Evolutionary conservation across 1,139 yeast species (phyloP), one percentile per base, ranked within the genome.

Genomic region (Hyphopichia wangnamkhiaoensis): DNA sequence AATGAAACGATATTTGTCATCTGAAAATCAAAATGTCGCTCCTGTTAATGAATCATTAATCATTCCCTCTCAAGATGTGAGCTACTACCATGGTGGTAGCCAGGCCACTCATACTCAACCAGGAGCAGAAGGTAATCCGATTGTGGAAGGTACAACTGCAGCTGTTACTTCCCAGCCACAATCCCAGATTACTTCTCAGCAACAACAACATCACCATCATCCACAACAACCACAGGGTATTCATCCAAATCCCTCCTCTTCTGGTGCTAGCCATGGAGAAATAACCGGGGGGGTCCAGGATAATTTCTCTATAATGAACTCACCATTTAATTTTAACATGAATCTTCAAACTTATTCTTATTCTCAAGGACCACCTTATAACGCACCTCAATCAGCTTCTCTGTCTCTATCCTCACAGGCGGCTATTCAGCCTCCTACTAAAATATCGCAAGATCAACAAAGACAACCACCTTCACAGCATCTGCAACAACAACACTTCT

Each of bases 11-110:
- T 26, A 26, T 12, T 18, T 34, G 16, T 20, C 31, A 27, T 3
- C 30, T 4, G 17, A 27, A 14, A 33, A 34, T 15, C 37, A 28
- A 15, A 32, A 32, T 32, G 34, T 4, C 13, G n/a, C 34, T 31
- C 21, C 18, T 17, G 24, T 27, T 5, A 27, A 4, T 14, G 14
- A 27, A 27, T 14, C n/a, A n/a, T n/a, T n/a, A n/a, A n/a, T n/a
- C n/a, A n/a, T n/a, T n/a, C n/a, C n/a, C n/a, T n/a, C n/a, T n/a
- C n/a, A n/a, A n/a, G n/a, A n/a, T n/a, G n/a, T n/a, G n/a, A n/a
- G n/a, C n/a, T n/a, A n/a, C n/a, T n/a, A n/a, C n/a, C n/a, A n/a
- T n/a, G n/a, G n/a, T n/a, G n/a, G n/a, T n/a, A n/a, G n/a, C n/a
- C n/a, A n/a, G n/a, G n/a, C n/a, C n/a, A n/a, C n/a, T n/a, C n/a